Conservation (phyloP, 2,329 filamentous ascomycete genomes). For the Penicillium janthinellum region DNA sequence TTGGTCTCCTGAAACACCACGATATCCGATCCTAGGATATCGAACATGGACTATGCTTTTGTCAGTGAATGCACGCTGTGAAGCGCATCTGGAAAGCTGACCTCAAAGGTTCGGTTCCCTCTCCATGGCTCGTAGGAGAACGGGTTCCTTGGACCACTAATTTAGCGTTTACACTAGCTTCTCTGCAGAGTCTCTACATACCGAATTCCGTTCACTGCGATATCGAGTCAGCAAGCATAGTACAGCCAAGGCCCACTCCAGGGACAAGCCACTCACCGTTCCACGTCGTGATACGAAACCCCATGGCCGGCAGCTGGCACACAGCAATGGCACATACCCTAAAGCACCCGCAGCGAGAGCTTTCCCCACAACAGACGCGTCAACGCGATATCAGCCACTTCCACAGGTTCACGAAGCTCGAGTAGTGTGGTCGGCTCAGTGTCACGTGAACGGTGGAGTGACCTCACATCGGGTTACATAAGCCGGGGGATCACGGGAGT, state of each 20-base stretch:
- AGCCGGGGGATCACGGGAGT: slow-evolving; percentile 31
- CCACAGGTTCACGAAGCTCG: neutral
- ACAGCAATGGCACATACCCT: slow-evolving; percentile 15
- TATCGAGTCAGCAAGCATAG: slow-evolving; percentile 27
- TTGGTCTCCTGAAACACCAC: slow-evolving; percentile 95
- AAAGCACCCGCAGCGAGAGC: neutral
- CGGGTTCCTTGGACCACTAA: slow-evolving; percentile 63
- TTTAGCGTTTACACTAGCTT: neutral
- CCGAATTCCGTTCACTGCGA: slow-evolving; percentile 77
- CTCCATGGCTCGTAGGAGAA: slow-evolving; percentile 85
- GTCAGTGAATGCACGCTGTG: neutral
- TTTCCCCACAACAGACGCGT: neutral
- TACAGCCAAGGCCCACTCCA: neutral
- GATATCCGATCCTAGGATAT: slow-evolving; percentile 87
- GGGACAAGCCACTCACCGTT: slow-evolving; percentile 61
- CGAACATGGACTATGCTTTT: slow-evolving; percentile 76
- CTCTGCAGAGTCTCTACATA: slow-evolving; percentile 32
- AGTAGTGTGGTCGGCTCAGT: neutral
- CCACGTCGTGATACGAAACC: slow-evolving; percentile 81
- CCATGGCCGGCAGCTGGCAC: slow-evolving; percentile 55
- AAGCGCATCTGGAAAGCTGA: slow-evolving; percentile 34
- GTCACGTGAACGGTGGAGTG: slow-evolving; percentile 22
- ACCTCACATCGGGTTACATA: slow-evolving; percentile 26
- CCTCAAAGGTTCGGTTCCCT: slow-evolving; percentile 69
- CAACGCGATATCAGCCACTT: neutral